phyloP scores from a whole-genome alignment of 73 alveolate genomes.

The Breviolum minutum region DNA sequence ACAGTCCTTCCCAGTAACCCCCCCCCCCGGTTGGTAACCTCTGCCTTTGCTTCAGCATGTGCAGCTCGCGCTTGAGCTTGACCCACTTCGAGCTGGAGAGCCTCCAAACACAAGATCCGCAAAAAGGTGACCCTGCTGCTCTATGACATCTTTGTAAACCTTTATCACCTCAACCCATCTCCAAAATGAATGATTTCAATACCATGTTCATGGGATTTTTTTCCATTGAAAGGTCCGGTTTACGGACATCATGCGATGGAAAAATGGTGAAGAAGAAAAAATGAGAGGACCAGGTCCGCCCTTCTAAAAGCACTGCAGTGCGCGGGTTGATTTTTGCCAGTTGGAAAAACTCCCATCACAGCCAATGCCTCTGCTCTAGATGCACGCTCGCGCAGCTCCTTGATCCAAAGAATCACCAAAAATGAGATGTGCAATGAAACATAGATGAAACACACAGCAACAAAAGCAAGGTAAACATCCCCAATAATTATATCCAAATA shows the following conservation, averaged over 20 bases:
- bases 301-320: neutral
- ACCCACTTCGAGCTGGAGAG: conserved; percentile 44
- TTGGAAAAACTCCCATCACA: too few species aligned
- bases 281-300: neutral
- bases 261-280: neutral
- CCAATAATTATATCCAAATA: too few species aligned
- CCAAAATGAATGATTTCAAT: too few species aligned
- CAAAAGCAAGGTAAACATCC: too few species aligned
- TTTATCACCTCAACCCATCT: neutral
- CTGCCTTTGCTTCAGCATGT: conserved; percentile 77
- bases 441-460: neutral
- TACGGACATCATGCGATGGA: neutral
- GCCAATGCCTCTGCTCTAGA: conserved; percentile 34
- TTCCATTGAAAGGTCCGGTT: neutral
- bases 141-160: neutral
- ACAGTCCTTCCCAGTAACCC: neutral
- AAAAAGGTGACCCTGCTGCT: neutral
- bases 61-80: conserved; percentile 75
- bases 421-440: neutral
- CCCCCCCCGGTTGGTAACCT: neutral
- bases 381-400: conserved; percentile 74
- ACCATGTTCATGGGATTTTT: neutral
- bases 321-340: neutral
- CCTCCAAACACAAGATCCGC: conserved; percentile 12
- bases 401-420: neutral